Evolutionary conservation across 2,329 filamentous ascomycete species (phyloP).

Genomic region (Monosporascus sp.): DNA sequence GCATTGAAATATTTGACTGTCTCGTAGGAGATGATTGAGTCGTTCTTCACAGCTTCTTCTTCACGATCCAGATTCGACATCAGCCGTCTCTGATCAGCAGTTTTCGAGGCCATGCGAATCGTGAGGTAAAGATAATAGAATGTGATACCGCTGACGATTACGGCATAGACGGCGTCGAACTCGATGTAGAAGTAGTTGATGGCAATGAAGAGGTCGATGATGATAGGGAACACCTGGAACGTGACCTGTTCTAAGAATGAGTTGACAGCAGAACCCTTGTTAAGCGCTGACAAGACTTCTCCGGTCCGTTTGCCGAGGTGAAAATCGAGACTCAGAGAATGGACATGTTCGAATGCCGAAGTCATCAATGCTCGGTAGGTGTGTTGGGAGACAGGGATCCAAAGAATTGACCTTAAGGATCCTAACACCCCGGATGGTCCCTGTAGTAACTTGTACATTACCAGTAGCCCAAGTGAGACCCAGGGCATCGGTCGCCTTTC

Average conservation of each 20-base stretch:
- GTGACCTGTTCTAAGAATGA: slow-evolving; percentile 94
- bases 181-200: slow-evolving; percentile 72
- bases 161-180: slow-evolving; percentile 86
- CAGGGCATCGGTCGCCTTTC: slow-evolving; percentile 56
- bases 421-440: slow-evolving; percentile 84
- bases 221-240: slow-evolving; percentile 92
- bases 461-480: slow-evolving; percentile 69
- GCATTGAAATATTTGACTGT: slow-evolving; percentile 90
- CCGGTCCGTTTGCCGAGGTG: slow-evolving; percentile 95
- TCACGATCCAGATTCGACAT: slow-evolving; percentile 95
- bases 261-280: slow-evolving; percentile 95
- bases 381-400: slow-evolving; percentile 96
- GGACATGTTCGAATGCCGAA: slow-evolving; percentile 95
- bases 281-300: slow-evolving; percentile 90
- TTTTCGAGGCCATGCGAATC: slow-evolving; percentile 89
- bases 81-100: slow-evolving; percentile 82
- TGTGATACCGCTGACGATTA: slow-evolving; percentile 84
- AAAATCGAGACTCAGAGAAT: slow-evolving; percentile 91
- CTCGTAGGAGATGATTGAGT: slow-evolving; percentile 98
- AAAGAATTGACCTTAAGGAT: slow-evolving; percentile 75
- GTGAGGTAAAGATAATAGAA: slow-evolving; percentile 97
- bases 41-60: slow-evolving; percentile 96
- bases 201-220: slow-evolving; percentile 82
- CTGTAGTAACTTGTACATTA: slow-evolving; percentile 75
- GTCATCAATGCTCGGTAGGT: slow-evolving; percentile 92